Percentiles rank a stretch among this genome's conserved stretches.
These are phyloP conservation scores for Penicillium sp. DNA, from an alignment of 2,329 filamentous ascomycete genomes.

Conservation along the genomic window DNA sequence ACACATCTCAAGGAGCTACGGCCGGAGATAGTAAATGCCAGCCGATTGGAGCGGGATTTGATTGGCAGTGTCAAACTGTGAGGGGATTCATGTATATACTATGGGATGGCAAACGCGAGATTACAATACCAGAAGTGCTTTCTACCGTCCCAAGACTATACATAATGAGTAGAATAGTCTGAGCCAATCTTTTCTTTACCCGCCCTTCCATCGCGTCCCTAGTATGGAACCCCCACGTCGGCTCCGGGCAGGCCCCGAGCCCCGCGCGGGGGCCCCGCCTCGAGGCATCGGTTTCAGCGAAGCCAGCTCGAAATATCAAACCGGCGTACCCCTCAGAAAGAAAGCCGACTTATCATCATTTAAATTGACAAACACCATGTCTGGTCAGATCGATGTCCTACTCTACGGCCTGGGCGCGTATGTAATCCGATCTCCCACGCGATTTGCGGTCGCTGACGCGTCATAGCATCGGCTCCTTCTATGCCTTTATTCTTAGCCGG, in stretches of 20 bases:
- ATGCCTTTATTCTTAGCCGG: conserved; percentile 54
- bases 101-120: not conserved
- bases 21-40: conserved; percentile 32
- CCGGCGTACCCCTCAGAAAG: not conserved
- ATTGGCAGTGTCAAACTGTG: conserved; percentile 31
- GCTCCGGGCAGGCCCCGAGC: not conserved
- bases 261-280: not conserved
- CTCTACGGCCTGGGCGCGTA: conserved; percentile 57
- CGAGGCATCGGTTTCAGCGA: not conserved
- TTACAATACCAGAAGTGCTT: no score
- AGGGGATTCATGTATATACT: not conserved
- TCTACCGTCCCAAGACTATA: no score
- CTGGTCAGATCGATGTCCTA: conserved; percentile 42
- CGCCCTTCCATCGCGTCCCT: not conserved
- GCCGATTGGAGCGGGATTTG: conserved; percentile 32
- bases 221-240: conserved; percentile 9
- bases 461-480: conserved; percentile 57
- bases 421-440: conserved; percentile 22
- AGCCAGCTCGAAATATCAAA: not conserved
- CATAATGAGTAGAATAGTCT: not conserved
- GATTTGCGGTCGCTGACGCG: not conserved
- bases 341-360: not conserved
- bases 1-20: conserved; percentile 27
- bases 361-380: conserved; percentile 22
- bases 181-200: not conserved